A percentile compares a stretch with the other conserved stretches of the same genome.
Conservation (phyloP, 2,329 filamentous ascomycete species). For the Fusarium sp. region DNA sequence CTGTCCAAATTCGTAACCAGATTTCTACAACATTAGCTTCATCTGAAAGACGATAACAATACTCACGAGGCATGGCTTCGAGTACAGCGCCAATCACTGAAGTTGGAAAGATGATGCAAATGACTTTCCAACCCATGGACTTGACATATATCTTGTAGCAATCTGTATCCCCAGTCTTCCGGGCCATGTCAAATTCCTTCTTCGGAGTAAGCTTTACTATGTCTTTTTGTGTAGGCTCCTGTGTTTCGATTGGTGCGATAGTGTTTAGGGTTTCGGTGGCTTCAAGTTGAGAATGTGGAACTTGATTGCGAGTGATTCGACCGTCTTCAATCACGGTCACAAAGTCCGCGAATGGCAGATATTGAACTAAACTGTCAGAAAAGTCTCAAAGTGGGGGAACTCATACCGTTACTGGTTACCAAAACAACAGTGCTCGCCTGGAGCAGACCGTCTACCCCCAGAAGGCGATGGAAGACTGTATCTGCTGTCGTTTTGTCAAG, state of each 20-base stretch:
- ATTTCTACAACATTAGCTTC: constrained; percentile 29
- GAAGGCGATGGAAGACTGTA: constrained; percentile 52
- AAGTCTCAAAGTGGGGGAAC: fast-evolving
- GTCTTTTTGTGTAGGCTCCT: not conserved
- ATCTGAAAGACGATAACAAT: fast-evolving
- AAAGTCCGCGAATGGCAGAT: constrained; percentile 36
- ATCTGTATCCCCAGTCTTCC: constrained; percentile 43
- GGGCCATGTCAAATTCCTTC: constrained; percentile 35
- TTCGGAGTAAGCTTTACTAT: not conserved
- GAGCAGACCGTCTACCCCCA: constrained; percentile 54
- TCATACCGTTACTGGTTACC: constrained; percentile 9
- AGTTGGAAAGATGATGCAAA: constrained; percentile 25
- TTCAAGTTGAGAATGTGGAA: constrained; percentile 31
- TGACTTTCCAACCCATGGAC: constrained; percentile 37
- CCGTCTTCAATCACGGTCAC: constrained; percentile 40
- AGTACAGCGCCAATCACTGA: constrained; percentile 17
- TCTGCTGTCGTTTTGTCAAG: constrained; percentile 56
- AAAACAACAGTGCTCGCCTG: constrained; percentile 48
- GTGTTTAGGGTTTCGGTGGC: not conserved
- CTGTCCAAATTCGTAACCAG: constrained; percentile 42
- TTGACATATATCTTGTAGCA: constrained; percentile 44
- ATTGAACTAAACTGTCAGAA: constrained; percentile 31
- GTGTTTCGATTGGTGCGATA: not conserved
- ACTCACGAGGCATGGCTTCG: constrained; percentile 41
- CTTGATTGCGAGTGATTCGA: constrained; percentile 37